Evolutionary conservation across 129 eudicot genomes (phyloP).

Genomic region (Pulicaria dysenterica): DNA sequence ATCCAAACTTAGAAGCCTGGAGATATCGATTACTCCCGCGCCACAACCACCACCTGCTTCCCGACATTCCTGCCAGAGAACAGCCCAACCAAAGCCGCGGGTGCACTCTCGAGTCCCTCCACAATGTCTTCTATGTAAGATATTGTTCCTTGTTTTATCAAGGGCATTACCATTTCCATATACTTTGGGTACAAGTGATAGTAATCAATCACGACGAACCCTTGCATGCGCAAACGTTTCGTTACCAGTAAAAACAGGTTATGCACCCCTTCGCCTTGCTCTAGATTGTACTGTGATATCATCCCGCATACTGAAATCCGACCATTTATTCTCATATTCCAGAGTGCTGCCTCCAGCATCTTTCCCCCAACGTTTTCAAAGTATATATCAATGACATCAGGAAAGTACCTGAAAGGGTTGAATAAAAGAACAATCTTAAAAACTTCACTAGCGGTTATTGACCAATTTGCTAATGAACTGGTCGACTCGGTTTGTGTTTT

Average conservation of each 20-base stretch:
- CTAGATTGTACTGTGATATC: conserved; percentile 42
- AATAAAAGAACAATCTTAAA: not conserved
- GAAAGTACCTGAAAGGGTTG: not conserved
- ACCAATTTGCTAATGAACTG: no score
- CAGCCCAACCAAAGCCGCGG: conserved; percentile 42
- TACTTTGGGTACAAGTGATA: conserved; percentile 38
- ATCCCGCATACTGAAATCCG: conserved; percentile 38
- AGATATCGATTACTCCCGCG: conserved; percentile 22
- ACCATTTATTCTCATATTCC: conserved; percentile 39
- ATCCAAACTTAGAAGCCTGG: not conserved
- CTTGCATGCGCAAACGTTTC: conserved; percentile 34
- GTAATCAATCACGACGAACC: conserved; percentile 21
- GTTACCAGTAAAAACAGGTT: conserved; percentile 10
- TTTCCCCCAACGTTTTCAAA: conserved; percentile 45
- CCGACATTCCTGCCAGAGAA: conserved; percentile 44
- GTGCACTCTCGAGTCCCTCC: conserved; percentile 44
- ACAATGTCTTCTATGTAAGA: conserved; percentile 36
- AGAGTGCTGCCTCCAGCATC: conserved; percentile 45
- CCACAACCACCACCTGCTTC: conserved; percentile 45
- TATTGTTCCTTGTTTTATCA: conserved; percentile 34
- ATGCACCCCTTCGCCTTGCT: conserved; percentile 22
- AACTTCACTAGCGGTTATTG: not conserved
- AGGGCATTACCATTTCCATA: conserved; percentile 41
- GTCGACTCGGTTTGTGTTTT: no score
- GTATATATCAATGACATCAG: conserved; percentile 42